These are phyloP conservation scores for Discostella pseudostelligera DNA, from an alignment of 108 stramenopile species.

Conservation along the genomic window DNA sequence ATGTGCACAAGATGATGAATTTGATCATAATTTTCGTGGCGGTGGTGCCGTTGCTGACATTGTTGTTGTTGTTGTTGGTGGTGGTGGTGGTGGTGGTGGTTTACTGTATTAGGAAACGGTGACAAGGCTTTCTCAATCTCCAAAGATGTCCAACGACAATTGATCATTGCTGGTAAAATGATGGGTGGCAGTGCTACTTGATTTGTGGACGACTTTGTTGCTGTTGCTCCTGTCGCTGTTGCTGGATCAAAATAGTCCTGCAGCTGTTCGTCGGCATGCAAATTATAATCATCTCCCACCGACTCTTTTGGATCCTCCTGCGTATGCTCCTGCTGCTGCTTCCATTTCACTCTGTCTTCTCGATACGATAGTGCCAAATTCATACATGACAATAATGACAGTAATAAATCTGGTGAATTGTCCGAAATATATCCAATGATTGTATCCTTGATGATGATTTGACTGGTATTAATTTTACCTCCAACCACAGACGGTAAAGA, in stretches of 20 bases:
- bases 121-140: constrained; percentile 62
- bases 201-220: too few relatives aligned
- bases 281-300: too few relatives aligned
- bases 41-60: not conserved
- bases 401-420: constrained; percentile 63
- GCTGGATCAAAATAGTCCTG: too few relatives aligned
- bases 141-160: constrained; percentile 69
- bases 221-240: too few relatives aligned
- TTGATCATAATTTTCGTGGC: not conserved
- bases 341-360: not conserved
- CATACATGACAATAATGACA: constrained; percentile 58
- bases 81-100: not conserved
- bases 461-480: too few relatives aligned
- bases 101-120: not conserved
- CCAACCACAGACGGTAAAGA: too few relatives aligned
- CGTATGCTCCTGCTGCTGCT: too few relatives aligned
- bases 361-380: constrained; percentile 12
- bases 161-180: constrained; percentile 58
- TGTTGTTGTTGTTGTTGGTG: constrained; percentile 7
- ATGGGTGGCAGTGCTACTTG: too few relatives aligned
- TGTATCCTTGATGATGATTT: constrained; percentile 12
- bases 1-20: constrained; percentile 1
- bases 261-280: too few relatives aligned
- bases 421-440: constrained; percentile 39
- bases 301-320: too few relatives aligned